Conservation (phyloP, 768 basidiomycete genomes). For the Hygrophoropsis aurantiaca region DNA sequence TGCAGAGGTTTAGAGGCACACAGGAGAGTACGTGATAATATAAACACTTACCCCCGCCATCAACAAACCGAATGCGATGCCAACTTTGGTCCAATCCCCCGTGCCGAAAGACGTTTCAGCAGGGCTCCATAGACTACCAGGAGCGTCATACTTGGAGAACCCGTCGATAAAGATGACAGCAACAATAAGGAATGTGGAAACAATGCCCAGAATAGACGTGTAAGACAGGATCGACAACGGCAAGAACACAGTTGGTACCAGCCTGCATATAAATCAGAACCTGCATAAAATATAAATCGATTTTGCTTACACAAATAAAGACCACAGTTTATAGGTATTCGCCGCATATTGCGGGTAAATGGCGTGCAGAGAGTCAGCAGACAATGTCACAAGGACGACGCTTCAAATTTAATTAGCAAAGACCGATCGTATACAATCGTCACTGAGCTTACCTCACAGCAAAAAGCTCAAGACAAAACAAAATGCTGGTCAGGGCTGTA, state of each 20-base stretch:
- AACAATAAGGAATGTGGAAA: slow-evolving; percentile 75
- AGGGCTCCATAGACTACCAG: slow-evolving; percentile 81
- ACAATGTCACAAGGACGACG: slow-evolving; percentile 85
- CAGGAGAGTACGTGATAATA: neutral
- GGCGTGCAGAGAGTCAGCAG: slow-evolving; percentile 81
- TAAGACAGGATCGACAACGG: slow-evolving; percentile 86
- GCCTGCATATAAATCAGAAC: slow-evolving; percentile 38
- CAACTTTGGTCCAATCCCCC: slow-evolving; percentile 54
- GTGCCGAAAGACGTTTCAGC: slow-evolving; percentile 65
- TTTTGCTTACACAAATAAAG: slow-evolving; percentile 62
- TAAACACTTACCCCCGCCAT: slow-evolving; percentile 80
- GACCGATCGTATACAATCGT: neutral
- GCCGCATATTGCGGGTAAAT: slow-evolving; percentile 68
- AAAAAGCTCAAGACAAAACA: slow-evolving; percentile 89
- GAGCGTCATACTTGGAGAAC: slow-evolving; percentile 62
- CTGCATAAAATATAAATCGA: neutral
- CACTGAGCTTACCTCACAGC: slow-evolving; percentile 59
- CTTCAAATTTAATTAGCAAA: slow-evolving; percentile 32
- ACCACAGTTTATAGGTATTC: slow-evolving; percentile 73
- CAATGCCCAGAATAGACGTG: slow-evolving; percentile 82
- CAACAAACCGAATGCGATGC: slow-evolving; percentile 83
- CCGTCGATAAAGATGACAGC: slow-evolving; percentile 83
- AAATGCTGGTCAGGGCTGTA: slow-evolving; percentile 57
- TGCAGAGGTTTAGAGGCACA: slow-evolving; percentile 24
- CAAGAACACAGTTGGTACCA: slow-evolving; percentile 83